Evolutionary conservation across 306 rosid genomes (phyloP).

Genomic region (Quercus engelmannii): DNA sequence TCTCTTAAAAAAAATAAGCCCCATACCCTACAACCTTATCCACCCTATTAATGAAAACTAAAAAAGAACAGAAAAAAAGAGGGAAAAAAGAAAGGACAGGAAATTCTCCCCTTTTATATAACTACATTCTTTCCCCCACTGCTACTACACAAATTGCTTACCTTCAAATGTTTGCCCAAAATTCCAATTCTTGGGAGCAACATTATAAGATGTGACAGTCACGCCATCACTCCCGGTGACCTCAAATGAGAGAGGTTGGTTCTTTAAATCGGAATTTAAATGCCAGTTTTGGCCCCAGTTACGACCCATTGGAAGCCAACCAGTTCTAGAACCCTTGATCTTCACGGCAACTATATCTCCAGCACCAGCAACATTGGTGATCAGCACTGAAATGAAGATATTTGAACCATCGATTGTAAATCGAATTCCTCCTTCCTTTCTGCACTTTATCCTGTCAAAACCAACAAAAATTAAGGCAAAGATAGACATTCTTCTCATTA

Average conservation of each 20-base stretch:
- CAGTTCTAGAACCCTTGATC: slow-evolving; percentile 88
- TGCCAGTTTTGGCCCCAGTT: slow-evolving; percentile 99
- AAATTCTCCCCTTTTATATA: slow-evolving; percentile 10
- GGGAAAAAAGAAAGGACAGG: background rate
- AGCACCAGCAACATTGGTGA: slow-evolving; percentile 80
- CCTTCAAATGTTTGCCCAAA: slow-evolving; percentile 95
- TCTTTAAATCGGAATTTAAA: slow-evolving; percentile 64
- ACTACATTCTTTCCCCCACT: background rate
- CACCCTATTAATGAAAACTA: background rate
- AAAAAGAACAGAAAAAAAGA: background rate
- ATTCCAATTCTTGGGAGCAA: slow-evolving; percentile 83
- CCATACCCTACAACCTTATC: background rate
- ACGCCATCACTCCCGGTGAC: slow-evolving; percentile 61
- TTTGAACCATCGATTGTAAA: slow-evolving; percentile 65
- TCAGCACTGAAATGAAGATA: slow-evolving; percentile 77
- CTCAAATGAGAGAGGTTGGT: slow-evolving; percentile 91
- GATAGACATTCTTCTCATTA: background rate
- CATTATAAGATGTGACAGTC: slow-evolving; percentile 70
- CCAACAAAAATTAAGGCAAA: slow-evolving; percentile 4
- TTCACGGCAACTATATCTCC: slow-evolving; percentile 75
- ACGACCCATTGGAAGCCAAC: slow-evolving; percentile 97
- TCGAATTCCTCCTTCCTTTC: slow-evolving; percentile 85
- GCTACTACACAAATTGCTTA: slow-evolving; percentile 61
- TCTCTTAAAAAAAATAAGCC: background rate
- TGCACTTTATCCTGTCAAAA: slow-evolving; percentile 74